Evolutionary conservation across 331 rosid species (phyloP), one percentile per base, ranked within the genome.

Genomic region (Erythrophleum ivorense): DNA sequence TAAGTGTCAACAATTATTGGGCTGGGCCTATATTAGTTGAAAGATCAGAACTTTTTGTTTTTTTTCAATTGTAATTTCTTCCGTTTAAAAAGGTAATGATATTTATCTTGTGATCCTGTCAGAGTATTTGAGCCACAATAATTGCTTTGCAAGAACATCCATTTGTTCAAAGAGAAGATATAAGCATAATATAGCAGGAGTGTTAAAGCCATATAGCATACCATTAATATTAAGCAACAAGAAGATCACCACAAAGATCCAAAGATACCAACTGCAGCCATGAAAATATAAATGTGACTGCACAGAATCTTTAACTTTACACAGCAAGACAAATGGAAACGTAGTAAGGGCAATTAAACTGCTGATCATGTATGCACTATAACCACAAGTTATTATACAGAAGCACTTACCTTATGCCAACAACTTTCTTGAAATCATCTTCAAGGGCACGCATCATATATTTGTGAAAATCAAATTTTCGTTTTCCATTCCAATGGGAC

Each of bases 361-460:
- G n/a, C 68, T 55, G 57, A 33, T 33, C 66, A 59, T 21, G 9
- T 43, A 19, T 34, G 65, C 66, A 34, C 33, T 45, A 38, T 55
- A 21, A 55, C 31, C 18, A 59, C 48, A 77, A 76, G 50, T 19
- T 55, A 77, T 64, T 70, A 31, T 46, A 53, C 11, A 16, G 52
- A 82, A 74, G 33, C 62, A 72, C 70, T 76, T 57, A 83, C 97
- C 97, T 90, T 86, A 90, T 90, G 31, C 97, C 97, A 82, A 92
- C 97, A 59, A 92, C 94, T 85, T 36, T 70, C 83, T 71, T 87
- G 82, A 92, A 92, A 78, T 90, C 97, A 80, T 86, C 94, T 87
- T 92, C 94, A 46, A 92, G 97, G 72, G 94, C 91, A 36, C 94
- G 91, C 14, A 90, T 88, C 97, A 92, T 92, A 88, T 92, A 92